These are phyloP conservation scores for Trametes sanguinea DNA, from an alignment of 768 basidiomycete species.

Conservation along the genomic window DNA sequence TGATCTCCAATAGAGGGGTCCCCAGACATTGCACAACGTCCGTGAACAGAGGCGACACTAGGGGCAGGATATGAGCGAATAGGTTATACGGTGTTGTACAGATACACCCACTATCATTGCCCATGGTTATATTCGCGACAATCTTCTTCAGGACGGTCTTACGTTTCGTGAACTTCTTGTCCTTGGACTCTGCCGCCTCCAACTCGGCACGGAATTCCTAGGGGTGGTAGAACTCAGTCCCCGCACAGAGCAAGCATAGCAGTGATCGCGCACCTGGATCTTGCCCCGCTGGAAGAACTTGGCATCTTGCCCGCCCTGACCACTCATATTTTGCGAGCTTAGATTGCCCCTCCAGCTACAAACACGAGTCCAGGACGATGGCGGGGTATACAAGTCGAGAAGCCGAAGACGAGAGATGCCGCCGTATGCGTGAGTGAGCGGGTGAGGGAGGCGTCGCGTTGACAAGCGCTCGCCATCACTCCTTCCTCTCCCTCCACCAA, in stretches of 20 bases:
- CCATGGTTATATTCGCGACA: slow-evolving; percentile 99
- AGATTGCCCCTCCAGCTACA: not conserved
- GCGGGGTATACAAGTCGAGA: slow-evolving; percentile 8
- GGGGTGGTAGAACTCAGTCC: slow-evolving; percentile 1
- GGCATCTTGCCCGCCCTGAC: slow-evolving; percentile 78
- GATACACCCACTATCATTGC: slow-evolving; percentile 88
- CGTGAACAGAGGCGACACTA: slow-evolving; percentile 19
- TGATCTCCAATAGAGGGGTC: slow-evolving; percentile 95
- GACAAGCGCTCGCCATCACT: slow-evolving; percentile 5
- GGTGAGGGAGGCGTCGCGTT: not conserved
- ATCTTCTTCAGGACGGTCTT: slow-evolving; percentile 97
- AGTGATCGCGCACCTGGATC: slow-evolving; percentile 66
- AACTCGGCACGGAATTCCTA: slow-evolving; percentile 92
- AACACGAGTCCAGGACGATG: not conserved
- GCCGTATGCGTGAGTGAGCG: slow-evolving; percentile 7
- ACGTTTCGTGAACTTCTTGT: slow-evolving; percentile 93
- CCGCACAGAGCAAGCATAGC: slow-evolving; percentile 4
- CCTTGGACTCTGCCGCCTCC: slow-evolving; percentile 89
- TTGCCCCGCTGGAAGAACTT: slow-evolving; percentile 92
- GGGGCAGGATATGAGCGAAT: slow-evolving; percentile 17
- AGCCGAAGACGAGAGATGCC: not conserved
- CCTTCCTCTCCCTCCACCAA: not conserved
- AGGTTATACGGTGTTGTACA: slow-evolving; percentile 1
- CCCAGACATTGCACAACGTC: slow-evolving; percentile 77
- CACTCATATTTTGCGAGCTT: slow-evolving; percentile 37